phyloP scores from a whole-genome alignment of 176 grass and related monocot genomes.

The Avena insularis region DNA sequence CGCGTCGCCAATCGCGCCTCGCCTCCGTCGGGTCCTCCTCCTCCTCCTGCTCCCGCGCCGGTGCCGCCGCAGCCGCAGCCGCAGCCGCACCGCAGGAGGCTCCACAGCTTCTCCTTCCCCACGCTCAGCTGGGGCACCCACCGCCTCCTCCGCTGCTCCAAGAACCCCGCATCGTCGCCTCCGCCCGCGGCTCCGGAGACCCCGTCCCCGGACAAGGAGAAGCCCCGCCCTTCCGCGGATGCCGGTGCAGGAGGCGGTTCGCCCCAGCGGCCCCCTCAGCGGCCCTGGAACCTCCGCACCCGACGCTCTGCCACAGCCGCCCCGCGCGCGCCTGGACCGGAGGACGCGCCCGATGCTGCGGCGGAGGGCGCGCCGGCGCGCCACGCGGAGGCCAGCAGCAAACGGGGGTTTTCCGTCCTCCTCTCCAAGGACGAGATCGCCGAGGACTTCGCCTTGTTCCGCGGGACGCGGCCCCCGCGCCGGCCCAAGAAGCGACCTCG shows the following conservation, averaged over 20 bases:
- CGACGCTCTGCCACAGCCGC: constrained; percentile 44
- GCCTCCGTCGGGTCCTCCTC: not conserved
- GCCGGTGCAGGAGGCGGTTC: constrained; percentile 11
- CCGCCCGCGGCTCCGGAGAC: not conserved
- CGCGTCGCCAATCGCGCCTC: not conserved
- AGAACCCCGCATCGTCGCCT: constrained; percentile 29
- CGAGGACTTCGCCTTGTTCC: constrained; percentile 56
- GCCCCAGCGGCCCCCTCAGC: constrained; percentile 32
- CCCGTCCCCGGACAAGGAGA: constrained; percentile 46
- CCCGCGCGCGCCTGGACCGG: not conserved
- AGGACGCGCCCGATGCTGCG: constrained; percentile 7
- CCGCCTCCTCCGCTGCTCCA: constrained; percentile 68
- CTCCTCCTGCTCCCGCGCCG: not conserved
- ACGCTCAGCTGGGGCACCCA: constrained; percentile 67
- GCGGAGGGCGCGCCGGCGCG: constrained; percentile 4
- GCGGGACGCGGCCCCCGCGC: constrained; percentile 61
- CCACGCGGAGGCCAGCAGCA: not conserved
- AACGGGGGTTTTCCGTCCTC: constrained; percentile 47
- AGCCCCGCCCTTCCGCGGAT: not conserved
- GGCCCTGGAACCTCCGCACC: constrained; percentile 59
- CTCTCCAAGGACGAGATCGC: constrained; percentile 67
- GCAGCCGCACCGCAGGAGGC: constrained; percentile 28
- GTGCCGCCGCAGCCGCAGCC: not conserved
- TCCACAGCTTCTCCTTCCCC: constrained; percentile 65
- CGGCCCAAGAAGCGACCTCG: constrained; percentile 67